A percentile compares a stretch with the other conserved stretches of the same genome.
phyloP scores from a whole-genome alignment of 345 rosid species.

The Trapa bicornis region DNA sequence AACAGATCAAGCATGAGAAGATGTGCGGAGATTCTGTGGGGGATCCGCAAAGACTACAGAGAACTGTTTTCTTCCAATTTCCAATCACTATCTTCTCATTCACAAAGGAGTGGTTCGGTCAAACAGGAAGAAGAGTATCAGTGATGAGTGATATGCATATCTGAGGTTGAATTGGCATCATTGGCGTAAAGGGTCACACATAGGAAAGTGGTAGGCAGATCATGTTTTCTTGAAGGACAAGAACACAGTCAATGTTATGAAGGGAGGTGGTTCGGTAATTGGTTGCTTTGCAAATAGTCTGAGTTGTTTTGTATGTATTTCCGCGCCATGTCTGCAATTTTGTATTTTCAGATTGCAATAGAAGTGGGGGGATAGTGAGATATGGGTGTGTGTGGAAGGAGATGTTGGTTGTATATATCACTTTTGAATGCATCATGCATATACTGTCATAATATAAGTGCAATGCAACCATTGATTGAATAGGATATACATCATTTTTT shows the following conservation, averaged over 20 bases:
- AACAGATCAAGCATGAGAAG: conserved; percentile 68
- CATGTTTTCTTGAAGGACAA: background rate
- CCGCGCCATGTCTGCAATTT: background rate
- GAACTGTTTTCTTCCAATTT: conserved; percentile 27
- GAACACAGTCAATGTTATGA: background rate
- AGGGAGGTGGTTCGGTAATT: background rate
- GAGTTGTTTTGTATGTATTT: background rate
- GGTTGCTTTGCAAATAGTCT: background rate
- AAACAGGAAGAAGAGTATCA: background rate
- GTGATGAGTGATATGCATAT: background rate
- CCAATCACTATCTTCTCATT: conserved; percentile 21
- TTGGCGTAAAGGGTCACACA: background rate
- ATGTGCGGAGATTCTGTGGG: conserved; percentile 81
- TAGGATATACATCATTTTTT: too few species aligned
- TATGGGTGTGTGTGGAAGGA: too few species aligned
- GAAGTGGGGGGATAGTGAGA: too few species aligned
- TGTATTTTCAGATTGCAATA: too few species aligned
- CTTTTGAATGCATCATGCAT: too few species aligned
- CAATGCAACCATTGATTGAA: too few species aligned
- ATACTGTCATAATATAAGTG: too few species aligned
- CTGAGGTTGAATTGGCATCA: background rate
- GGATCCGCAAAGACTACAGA: conserved; percentile 72
- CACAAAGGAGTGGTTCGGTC: conserved; percentile 19
- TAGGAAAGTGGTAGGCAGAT: background rate
- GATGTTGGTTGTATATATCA: too few species aligned